These are phyloP conservation scores for Aspergillus carlsbadensis DNA, from an alignment of 495 filamentous ascomycete species.

Conservation along the genomic window DNA sequence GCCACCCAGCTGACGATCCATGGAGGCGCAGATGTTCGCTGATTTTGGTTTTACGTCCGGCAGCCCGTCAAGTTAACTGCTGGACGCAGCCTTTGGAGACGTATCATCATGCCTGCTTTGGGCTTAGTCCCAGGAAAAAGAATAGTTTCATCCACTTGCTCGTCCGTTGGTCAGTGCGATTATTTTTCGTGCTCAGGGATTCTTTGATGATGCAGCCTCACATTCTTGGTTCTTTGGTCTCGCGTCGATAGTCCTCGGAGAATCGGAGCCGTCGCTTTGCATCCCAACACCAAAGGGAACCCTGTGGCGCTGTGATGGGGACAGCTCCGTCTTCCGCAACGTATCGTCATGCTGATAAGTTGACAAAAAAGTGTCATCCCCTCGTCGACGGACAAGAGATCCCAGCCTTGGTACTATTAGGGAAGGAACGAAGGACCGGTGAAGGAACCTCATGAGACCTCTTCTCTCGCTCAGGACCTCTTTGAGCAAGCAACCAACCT, in stretches of 20 bases:
- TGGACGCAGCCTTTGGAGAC: not conserved
- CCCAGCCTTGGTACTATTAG: not conserved
- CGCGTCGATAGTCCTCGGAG: not conserved
- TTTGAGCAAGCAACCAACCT: too few relatives aligned
- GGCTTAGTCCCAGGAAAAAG: not conserved
- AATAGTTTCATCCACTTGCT: slow-evolving; percentile 1
- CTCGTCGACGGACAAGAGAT: too few relatives aligned
- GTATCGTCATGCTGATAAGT: slow-evolving; percentile 9
- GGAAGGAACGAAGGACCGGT: too few relatives aligned
- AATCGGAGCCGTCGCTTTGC: not conserved
- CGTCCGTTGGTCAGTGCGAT: not conserved
- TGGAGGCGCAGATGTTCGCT: slow-evolving; percentile 6
- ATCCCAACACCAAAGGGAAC: not conserved
- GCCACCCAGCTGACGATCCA: slow-evolving; percentile 11
- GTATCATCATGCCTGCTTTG: slow-evolving; percentile 4
- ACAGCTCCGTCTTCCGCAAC: not conserved
- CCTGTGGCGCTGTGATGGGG: slow-evolving; percentile 2
- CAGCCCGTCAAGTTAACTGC: not conserved
- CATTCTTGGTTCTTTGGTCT: not conserved
- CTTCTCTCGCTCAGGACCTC: too few relatives aligned
- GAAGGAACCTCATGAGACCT: too few relatives aligned
- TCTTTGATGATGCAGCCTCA: not conserved
- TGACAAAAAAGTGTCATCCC: not conserved
- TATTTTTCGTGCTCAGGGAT: not conserved
- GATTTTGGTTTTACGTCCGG: slow-evolving; percentile 1